Conservation (phyloP, 371 early-diverging fungal species). For the Haplosporangium sp. region DNA sequence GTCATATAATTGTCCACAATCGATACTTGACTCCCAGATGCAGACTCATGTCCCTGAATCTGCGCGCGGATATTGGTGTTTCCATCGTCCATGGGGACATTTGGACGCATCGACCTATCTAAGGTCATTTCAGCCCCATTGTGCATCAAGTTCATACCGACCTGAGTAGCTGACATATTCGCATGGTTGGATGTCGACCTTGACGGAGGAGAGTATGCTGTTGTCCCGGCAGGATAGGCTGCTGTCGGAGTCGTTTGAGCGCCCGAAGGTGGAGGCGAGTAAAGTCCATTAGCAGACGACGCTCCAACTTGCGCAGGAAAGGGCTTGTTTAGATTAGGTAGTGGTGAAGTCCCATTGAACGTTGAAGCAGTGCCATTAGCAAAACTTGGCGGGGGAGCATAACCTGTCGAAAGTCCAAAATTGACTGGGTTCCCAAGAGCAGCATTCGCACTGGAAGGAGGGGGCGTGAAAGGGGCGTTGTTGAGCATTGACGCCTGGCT, state of each 20-base stretch:
- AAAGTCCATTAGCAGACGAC: conserved; percentile 3
- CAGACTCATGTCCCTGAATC: conserved; percentile 3
- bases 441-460: conserved; percentile 4
- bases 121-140: conserved; percentile 13
- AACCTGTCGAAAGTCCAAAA: conserved; percentile 6
- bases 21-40: conserved; percentile 1
- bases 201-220: conserved; percentile 27
- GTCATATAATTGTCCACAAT: conserved; percentile 17
- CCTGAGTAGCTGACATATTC: background rate
- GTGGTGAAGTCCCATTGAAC: conserved; percentile 9
- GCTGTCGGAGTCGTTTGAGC: conserved; percentile 3
- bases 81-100: conserved; percentile 22
- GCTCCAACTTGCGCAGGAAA: background rate
- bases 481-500: background rate
- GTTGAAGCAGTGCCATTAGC: background rate
- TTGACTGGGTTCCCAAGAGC: background rate
- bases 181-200: conserved; percentile 16
- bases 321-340: conserved; percentile 4
- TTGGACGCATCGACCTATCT: conserved; percentile 35
- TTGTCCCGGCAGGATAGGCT: background rate
- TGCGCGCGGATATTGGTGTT: conserved; percentile 12
- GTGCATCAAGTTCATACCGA: conserved; percentile 12
- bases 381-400: conserved; percentile 38
- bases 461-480: conserved; percentile 19
- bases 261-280: conserved; percentile 25